phyloP scores from a whole-genome alignment of 2,329 filamentous ascomycete genomes.

The Trichoderma brevicompactum region DNA sequence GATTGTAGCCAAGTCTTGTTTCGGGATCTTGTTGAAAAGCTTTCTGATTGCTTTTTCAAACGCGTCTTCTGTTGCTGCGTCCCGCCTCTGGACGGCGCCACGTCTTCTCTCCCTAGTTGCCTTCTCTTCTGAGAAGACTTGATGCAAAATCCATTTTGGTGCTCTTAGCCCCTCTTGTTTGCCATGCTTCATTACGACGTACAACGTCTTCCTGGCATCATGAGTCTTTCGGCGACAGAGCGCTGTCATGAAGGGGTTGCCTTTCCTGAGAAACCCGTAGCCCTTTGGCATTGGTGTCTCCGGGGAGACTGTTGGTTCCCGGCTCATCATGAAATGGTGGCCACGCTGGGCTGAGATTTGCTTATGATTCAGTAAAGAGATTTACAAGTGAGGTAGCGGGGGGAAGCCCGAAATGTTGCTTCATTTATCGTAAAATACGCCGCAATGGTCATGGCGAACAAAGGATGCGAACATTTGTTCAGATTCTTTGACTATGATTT shows the following conservation, averaged over 20 bases:
- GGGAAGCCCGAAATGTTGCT: neutral
- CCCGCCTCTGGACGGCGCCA: slow-evolving; percentile 40
- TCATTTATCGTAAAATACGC: neutral
- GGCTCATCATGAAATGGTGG: slow-evolving; percentile 3
- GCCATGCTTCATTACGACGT: slow-evolving; percentile 41
- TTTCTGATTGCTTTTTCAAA: slow-evolving; percentile 44
- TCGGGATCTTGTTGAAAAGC: slow-evolving; percentile 49
- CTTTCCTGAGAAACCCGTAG: slow-evolving; percentile 49
- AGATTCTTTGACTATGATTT: neutral
- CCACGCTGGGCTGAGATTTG: neutral
- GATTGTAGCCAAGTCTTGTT: slow-evolving; percentile 40
- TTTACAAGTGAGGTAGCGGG: neutral
- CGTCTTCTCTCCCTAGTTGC: slow-evolving; percentile 42
- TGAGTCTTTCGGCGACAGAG: slow-evolving; percentile 47
- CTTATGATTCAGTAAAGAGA: neutral
- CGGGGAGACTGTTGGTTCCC: slow-evolving; percentile 35
- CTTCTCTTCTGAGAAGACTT: slow-evolving; percentile 39
- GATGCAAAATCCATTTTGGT: slow-evolving; percentile 40
- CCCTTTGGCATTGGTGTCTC: slow-evolving; percentile 42
- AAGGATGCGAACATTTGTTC: neutral
- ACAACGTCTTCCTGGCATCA: slow-evolving; percentile 41
- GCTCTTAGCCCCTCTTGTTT: slow-evolving; percentile 46
- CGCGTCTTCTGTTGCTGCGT: slow-evolving; percentile 39
- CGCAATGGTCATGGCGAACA: neutral
- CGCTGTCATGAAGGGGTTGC: slow-evolving; percentile 48